A percentile compares a stretch with the other conserved stretches of the same genome.
Conservation (phyloP, 257 asterid species). For the Paraleonurus japonicus region DNA sequence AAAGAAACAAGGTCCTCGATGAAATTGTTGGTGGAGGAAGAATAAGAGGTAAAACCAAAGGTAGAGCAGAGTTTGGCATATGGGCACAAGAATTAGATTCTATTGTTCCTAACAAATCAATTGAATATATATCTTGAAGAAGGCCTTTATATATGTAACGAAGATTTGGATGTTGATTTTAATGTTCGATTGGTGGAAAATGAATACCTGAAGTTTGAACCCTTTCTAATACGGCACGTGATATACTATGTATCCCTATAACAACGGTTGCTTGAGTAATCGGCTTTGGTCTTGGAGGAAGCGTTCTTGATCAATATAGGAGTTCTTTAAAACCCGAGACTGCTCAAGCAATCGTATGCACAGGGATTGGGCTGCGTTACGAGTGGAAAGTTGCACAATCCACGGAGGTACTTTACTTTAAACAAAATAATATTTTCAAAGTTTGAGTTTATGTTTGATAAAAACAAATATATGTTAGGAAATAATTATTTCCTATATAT, state of each 20-base stretch:
- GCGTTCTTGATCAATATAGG: background rate
- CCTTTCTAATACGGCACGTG: background rate
- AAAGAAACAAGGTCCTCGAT: background rate
- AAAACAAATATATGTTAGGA: too few relatives aligned
- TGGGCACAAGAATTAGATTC: conserved; percentile 1
- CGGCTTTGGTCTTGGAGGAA: background rate
- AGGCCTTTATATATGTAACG: background rate
- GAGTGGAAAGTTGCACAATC: background rate
- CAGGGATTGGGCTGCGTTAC: background rate
- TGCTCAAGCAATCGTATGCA: background rate
- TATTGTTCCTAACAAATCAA: background rate
- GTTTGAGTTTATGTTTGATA: background rate
- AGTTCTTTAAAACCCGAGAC: background rate
- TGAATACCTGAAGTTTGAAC: background rate
- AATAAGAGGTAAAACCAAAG: background rate
- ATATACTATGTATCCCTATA: background rate
- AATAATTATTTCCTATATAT: too few relatives aligned
- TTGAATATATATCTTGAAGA: conserved; percentile 7
- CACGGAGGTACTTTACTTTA: background rate
- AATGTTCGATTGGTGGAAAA: background rate
- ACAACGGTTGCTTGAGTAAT: background rate
- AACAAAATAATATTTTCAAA: background rate
- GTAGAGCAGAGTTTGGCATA: background rate
- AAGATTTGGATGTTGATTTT: background rate
- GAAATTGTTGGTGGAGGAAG: background rate